Percentiles rank a stretch among this genome's conserved stretches.
phyloP scores from a whole-genome alignment of 306 rosid genomes.

The Rosa multiflora region DNA sequence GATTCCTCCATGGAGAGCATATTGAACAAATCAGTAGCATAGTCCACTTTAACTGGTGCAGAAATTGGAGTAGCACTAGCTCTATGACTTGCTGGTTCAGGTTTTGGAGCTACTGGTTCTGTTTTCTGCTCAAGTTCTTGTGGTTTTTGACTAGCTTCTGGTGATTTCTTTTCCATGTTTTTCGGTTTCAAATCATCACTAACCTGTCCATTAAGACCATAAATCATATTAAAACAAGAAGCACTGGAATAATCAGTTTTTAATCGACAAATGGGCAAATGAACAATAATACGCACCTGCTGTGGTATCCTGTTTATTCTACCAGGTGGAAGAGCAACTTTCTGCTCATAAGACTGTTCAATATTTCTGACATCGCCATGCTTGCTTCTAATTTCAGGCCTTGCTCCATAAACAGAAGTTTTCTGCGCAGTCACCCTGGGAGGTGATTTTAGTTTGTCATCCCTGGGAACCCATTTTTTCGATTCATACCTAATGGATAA shows the following conservation, averaged over 20 bases:
- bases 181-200: conserved; percentile 11
- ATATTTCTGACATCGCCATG: conserved; percentile 37
- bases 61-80: background rate
- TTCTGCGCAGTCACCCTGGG: conserved; percentile 49
- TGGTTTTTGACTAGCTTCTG: conserved; percentile 4
- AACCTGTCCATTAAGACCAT: conserved; percentile 20
- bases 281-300: conserved; percentile 12
- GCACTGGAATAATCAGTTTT: background rate
- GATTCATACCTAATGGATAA: conserved; percentile 65
- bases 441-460: conserved; percentile 59
- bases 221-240: background rate
- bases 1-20: conserved; percentile 18
- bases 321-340: conserved; percentile 43
- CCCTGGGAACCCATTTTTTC: conserved; percentile 76
- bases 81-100: background rate
- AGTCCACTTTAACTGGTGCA: conserved; percentile 21
- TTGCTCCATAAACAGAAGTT: conserved; percentile 46
- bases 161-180: background rate
- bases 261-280: background rate
- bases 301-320: conserved; percentile 9
- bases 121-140: conserved; percentile 1
- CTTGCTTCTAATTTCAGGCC: conserved; percentile 55
- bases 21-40: conserved; percentile 22
- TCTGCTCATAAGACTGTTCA: conserved; percentile 48
- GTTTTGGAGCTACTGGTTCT: background rate